Evolutionary conservation across 495 filamentous ascomycete genomes (phyloP), one percentile per base, ranked within the genome.

Genomic region (Annulohypoxylon moriforme): DNA sequence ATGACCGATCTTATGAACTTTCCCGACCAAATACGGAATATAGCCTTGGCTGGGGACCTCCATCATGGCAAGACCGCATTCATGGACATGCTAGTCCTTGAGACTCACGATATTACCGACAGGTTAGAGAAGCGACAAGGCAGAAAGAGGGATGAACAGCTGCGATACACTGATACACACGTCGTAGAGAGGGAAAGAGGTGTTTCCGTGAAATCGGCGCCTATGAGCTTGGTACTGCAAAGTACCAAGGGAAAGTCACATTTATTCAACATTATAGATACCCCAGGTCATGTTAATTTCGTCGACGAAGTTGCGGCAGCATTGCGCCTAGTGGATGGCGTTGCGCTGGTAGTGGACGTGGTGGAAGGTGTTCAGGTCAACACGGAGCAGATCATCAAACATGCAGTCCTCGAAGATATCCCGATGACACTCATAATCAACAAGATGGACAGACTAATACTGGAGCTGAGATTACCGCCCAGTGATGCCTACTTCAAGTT

Each of bases 41-140:
- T 99, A 74, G 94, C 94, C 4, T 80, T 99, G 53, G 94, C 91
- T 9, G 96, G 96, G 55, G 95, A 98, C 82, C 80, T 99, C 36
- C 96, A 99, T 75, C 96, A 99, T 81, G 96, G 96, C 63, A 99
- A 99, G 83, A 98, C 96, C 16, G 93, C 95, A 0, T 91, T 99
- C 66, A 94, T 98, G 93, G 96, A 99, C 78, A 98, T 98, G 94
- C 83, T 99, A 42, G 96, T 99, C 2, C 84, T 93, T 75, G 92
- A 98, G 79, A 99, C 96, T 50, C 96, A 99, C 75, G 92, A 96
- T 62, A 87, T 97, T 42, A 83, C 87, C 38, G 92, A 92, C 50
- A 84, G 89, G 69, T 80, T 94, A 63, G 90, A 96, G 31, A 94
- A 91, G 80, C 89, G 89, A 76, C 90, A 83, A 44, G 94, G 95